Evolutionary conservation across 2,329 filamentous ascomycete species (phyloP).

Genomic region (Escovopsis sp.): DNA sequence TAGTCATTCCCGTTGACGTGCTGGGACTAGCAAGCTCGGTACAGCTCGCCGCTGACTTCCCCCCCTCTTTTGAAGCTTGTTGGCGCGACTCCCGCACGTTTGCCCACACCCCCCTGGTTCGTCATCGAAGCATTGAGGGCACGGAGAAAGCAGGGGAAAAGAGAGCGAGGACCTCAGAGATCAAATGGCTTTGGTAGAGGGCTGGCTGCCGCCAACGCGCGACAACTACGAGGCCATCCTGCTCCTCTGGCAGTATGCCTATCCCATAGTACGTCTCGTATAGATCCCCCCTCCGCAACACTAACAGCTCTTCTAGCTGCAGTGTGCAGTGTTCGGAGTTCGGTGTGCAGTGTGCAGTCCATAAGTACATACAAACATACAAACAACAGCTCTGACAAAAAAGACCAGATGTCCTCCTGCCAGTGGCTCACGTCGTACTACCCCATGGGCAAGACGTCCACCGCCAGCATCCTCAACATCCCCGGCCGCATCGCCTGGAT

Average conservation of each 20-base stretch:
- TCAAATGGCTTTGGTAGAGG: slow-evolving; percentile 32
- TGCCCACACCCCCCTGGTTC: too few relatives aligned
- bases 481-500: slow-evolving; percentile 80
- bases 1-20: too few relatives aligned
- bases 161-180: not conserved
- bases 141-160: too few relatives aligned
- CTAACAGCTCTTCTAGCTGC: slow-evolving; percentile 2
- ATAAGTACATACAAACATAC: slow-evolving; percentile 1
- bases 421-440: slow-evolving; percentile 76
- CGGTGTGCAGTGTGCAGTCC: too few relatives aligned
- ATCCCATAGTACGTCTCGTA: slow-evolving; percentile 31
- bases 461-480: slow-evolving; percentile 61
- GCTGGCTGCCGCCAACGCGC: slow-evolving; percentile 40
- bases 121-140: too few relatives aligned
- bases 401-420: slow-evolving; percentile 45
- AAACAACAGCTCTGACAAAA: not conserved
- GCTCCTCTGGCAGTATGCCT: slow-evolving; percentile 36
- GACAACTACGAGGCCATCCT: slow-evolving; percentile 42
- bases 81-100: too few relatives aligned
- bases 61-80: too few relatives aligned
- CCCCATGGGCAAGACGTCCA: slow-evolving; percentile 84
- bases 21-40: too few relatives aligned
- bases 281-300: too few relatives aligned
- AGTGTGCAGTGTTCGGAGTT: too few relatives aligned
- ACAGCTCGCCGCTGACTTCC: too few relatives aligned